phyloP scores from a whole-genome alignment of 495 filamentous ascomycete genomes.

The Amphirosellinia nigrospora region DNA sequence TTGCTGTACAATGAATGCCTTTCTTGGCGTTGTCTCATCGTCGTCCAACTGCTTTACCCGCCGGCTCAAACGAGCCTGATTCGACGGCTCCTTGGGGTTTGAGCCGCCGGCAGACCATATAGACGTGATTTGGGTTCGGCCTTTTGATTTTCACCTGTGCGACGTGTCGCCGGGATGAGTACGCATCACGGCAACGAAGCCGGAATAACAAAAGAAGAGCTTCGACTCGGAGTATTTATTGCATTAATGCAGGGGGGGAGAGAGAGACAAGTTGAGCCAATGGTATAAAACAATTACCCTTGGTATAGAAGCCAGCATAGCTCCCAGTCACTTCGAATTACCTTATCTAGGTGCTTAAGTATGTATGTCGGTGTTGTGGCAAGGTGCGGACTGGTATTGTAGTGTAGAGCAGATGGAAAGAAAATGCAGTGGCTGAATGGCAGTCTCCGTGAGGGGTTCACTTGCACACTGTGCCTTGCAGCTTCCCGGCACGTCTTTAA shows the following conservation, averaged over 20 bases:
- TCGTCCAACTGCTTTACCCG: slow-evolving; percentile 16
- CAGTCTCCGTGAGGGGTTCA: no score
- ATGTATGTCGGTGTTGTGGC: no score
- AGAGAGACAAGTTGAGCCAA: not conserved
- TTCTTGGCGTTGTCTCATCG: slow-evolving; percentile 21
- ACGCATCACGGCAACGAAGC: not conserved
- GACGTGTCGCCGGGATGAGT: not conserved
- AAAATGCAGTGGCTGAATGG: no score
- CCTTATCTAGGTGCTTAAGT: no score
- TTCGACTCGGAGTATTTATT: not conserved
- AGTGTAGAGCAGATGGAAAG: no score
- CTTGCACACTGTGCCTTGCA: no score
- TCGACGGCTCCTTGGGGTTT: slow-evolving; percentile 23
- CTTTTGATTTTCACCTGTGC: not conserved
- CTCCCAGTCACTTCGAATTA: not conserved
- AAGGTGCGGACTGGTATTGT: no score
- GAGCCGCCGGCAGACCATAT: slow-evolving; percentile 4
- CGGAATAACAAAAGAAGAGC: not conserved
- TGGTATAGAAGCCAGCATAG: not conserved
- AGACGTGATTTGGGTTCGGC: not conserved
- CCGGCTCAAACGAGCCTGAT: slow-evolving; percentile 23
- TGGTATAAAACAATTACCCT: not conserved
- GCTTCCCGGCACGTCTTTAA: no score
- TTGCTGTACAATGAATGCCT: not conserved
- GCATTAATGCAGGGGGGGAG: not conserved